These are phyloP conservation scores for Cardamine resedifolia DNA, from an alignment of 345 rosid species.

Conservation along the genomic window DNA sequence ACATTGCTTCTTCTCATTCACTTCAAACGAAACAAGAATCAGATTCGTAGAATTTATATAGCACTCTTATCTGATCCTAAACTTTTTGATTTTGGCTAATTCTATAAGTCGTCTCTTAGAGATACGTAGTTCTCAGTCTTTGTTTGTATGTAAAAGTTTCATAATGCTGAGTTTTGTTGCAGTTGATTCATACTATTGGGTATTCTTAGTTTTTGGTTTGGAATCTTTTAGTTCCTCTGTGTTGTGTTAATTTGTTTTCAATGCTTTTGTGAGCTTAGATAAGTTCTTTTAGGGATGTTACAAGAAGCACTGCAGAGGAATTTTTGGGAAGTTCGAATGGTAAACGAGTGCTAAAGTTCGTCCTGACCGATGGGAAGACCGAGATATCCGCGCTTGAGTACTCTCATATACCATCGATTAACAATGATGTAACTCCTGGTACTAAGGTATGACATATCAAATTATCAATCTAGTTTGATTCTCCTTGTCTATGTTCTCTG, in stretches of 20 bases:
- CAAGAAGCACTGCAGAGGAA: constrained; percentile 62
- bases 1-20: neutral
- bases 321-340: constrained; percentile 49
- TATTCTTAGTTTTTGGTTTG: neutral
- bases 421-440: constrained; percentile 69
- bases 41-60: neutral
- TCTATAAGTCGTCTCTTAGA: neutral
- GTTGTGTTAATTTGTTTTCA: neutral
- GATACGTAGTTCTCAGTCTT: neutral
- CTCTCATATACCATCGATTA: constrained; percentile 54
- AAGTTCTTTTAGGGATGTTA: constrained; percentile 67
- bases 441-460: constrained; percentile 95
- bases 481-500: too few relatives aligned
- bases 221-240: neutral
- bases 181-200: neutral
- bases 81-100: constrained; percentile 1
- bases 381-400: constrained; percentile 79
- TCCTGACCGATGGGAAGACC: constrained; percentile 68
- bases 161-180: constrained; percentile 6
- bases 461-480: too few relatives aligned
- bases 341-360: constrained; percentile 57
- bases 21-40: too few relatives aligned
- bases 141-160: neutral
- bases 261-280: constrained; percentile 42
- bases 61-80: neutral